Evolutionary conservation across 805 yeast species (phyloP).

Genomic region (Yarrowia deformans): DNA sequence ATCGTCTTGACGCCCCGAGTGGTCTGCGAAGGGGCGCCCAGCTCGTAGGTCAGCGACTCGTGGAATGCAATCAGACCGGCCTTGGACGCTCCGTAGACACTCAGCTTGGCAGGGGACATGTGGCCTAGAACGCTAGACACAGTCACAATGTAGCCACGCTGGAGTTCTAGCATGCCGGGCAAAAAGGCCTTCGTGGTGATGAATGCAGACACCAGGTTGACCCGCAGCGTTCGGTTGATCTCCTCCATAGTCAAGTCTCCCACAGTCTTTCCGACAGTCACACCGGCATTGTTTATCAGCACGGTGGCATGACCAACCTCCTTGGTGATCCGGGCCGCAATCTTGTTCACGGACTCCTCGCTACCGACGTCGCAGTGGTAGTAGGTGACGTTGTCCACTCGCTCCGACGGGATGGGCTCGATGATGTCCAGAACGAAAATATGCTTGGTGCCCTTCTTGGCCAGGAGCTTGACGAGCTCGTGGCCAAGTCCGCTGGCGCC

Average conservation of each 20-base stretch:
- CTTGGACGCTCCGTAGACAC: constrained; percentile 88
- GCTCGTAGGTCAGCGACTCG: constrained; percentile 76
- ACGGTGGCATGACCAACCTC: constrained; percentile 69
- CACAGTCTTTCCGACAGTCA: constrained; percentile 64
- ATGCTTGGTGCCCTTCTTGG: constrained; percentile 52
- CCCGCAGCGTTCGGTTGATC: constrained; percentile 66
- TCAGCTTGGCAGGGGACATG: constrained; percentile 79
- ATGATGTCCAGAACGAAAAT: constrained; percentile 73
- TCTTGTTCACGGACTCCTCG: constrained; percentile 54
- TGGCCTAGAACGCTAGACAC: constrained; percentile 86
- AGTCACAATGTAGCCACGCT: constrained; percentile 79
- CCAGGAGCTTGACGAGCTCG: constrained; percentile 61
- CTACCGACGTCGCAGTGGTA: constrained; percentile 75
- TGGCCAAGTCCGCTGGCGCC: constrained; percentile 82
- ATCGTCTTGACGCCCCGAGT: constrained; percentile 66
- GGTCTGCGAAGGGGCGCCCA: constrained; percentile 58
- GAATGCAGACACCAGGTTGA: constrained; percentile 75
- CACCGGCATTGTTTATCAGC: constrained; percentile 86
- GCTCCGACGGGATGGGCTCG: constrained; percentile 52
- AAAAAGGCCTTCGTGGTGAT: constrained; percentile 72
- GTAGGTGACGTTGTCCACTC: constrained; percentile 58
- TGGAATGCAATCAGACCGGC: constrained; percentile 86
- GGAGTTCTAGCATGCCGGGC: constrained; percentile 68
- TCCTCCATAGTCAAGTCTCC: constrained; percentile 63
- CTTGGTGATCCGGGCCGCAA: constrained; percentile 54